Percentiles rank a stretch among this genome's conserved stretches.
These are phyloP conservation scores for Exophiala alcalophila DNA, from an alignment of 2,329 filamentous ascomycete species.

Conservation along the genomic window DNA sequence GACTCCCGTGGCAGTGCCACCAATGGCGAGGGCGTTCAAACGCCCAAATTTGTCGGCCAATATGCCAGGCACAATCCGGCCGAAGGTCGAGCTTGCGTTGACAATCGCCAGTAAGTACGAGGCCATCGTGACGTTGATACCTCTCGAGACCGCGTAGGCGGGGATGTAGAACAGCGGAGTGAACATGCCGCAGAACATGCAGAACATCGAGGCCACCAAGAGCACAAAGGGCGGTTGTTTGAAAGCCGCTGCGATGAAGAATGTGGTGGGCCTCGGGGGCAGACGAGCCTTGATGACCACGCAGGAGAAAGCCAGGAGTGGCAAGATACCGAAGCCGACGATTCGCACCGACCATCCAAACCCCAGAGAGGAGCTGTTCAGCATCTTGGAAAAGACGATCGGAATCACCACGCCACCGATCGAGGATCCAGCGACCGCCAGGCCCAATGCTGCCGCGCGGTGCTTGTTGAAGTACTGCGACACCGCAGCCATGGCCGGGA, in stretches of 20 bases:
- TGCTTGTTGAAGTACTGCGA: slow-evolving; percentile 50
- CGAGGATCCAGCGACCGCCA: slow-evolving; percentile 48
- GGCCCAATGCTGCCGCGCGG: slow-evolving; percentile 47
- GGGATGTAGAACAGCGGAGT: slow-evolving; percentile 35
- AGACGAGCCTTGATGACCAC: slow-evolving; percentile 53
- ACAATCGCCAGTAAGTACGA: slow-evolving; percentile 55
- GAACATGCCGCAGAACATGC: slow-evolving; percentile 29
- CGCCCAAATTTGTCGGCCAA: slow-evolving; percentile 32
- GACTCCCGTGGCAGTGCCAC: slow-evolving; percentile 42
- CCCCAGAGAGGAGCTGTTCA: slow-evolving; percentile 41
- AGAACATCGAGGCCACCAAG: slow-evolving; percentile 10
- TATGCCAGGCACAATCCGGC: slow-evolving; percentile 34
- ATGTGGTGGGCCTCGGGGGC: slow-evolving; percentile 35
- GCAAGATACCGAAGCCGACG: slow-evolving; percentile 54
- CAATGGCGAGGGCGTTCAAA: slow-evolving; percentile 31
- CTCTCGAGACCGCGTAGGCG: slow-evolving; percentile 34
- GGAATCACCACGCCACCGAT: slow-evolving; percentile 56
- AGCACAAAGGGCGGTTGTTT: slow-evolving; percentile 22
- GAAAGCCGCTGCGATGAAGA: slow-evolving; percentile 31
- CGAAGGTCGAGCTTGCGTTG: slow-evolving; percentile 44
- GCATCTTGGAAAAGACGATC: slow-evolving; percentile 47
- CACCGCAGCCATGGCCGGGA: slow-evolving; percentile 47
- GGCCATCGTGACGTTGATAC: slow-evolving; percentile 49
- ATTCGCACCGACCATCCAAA: slow-evolving; percentile 55
- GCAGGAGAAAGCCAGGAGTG: slow-evolving; percentile 52